Base-by-base conservation (phyloP, 2,329 filamentous ascomycete species). In the Colletotrichum caudatum region DNA sequence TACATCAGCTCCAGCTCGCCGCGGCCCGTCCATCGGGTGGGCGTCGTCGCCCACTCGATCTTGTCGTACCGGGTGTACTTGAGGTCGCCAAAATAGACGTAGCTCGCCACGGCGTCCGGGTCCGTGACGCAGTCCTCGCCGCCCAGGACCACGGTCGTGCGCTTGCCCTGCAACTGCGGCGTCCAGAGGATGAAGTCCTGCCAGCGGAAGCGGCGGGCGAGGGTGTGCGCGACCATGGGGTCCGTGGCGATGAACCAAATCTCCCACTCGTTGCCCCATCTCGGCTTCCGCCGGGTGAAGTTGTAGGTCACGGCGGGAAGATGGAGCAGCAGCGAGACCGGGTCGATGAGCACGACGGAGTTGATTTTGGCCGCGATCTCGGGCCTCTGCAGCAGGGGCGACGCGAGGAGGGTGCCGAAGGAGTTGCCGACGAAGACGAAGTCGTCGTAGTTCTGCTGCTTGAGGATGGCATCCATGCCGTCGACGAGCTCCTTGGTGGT, bases 221-320 rank as follows among this genome's bases (percentile, higher is more conserved):
- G 81, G 6, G 88, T 89, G 66, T 91, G 86, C 6, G 91, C 87
- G 1, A 92, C 88, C 7, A 89, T 89, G 39, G 90, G 88, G 74
- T 94, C 92, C 64, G 86, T 90, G 16, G 89, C 92, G 77, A 93
- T 92, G 75, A 92, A 94, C 84, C 89, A 91, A 16, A 93, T 81
- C 77, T 91, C 87, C 83, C 89, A 90, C 79, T 94, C 90, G 74
- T 92, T 92, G 26, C 91, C 90, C 72, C 70, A 81, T 77, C 74
- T 81, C 1, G 88, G 88, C 64, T 74, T 78, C 29, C 87, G 81
- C 72, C 85, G 82, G 11, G 88, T 90, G 77, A 94, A 93, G 80
- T 93, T 94, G 83, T 90, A 93, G 7, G 91, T 89, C 33, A 93
- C 89, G 71, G 91, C 85, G 1, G 91, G 91, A 41, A 92, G 84